phyloP scores from a whole-genome alignment of 352 stramenopile species.

The Globisporangium radiosum region DNA sequence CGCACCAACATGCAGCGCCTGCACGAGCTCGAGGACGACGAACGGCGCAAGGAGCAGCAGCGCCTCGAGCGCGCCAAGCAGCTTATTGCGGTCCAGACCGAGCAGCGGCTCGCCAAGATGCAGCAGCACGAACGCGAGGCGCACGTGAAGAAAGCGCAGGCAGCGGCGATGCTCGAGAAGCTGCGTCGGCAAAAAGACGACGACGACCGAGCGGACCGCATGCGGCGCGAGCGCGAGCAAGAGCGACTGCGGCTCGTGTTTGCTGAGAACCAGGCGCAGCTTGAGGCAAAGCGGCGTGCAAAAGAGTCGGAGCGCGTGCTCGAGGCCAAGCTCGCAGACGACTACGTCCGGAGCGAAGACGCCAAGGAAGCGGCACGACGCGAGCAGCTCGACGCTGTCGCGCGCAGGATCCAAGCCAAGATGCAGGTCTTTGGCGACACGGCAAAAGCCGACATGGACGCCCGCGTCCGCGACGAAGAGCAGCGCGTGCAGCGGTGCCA shows the following conservation, averaged over 20 bases:
- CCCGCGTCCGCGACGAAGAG: conserved; percentile 58
- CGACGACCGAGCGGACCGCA: conserved; percentile 37
- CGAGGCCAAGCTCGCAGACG: conserved; percentile 56
- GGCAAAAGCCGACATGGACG: conserved; percentile 57
- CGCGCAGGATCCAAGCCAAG: conserved; percentile 65
- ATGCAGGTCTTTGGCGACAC: conserved; percentile 86
- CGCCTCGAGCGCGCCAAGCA: conserved; percentile 47
- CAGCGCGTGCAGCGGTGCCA: conserved; percentile 55
- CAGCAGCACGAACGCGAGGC: conserved; percentile 45
- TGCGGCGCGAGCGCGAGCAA: conserved; percentile 51
- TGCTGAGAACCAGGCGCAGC: conserved; percentile 53
- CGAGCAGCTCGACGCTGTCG: conserved; percentile 66
- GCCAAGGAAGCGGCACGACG: conserved; percentile 52
- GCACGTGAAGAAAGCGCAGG: conserved; percentile 42
- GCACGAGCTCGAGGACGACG: conserved; percentile 39
- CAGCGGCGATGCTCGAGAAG: conserved; percentile 39
- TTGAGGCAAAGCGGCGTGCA: conserved; percentile 49
- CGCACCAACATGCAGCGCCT: conserved; percentile 41
- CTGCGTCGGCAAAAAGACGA: conserved; percentile 49
- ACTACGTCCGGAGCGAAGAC: conserved; percentile 74
- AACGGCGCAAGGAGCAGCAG: conserved; percentile 49
- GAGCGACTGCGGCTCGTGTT: conserved; percentile 48
- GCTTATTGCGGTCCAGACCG: conserved; percentile 60
- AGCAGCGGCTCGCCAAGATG: conserved; percentile 57
- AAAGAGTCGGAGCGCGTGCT: conserved; percentile 47